Base-by-base conservation (phyloP, 192 early-diverging fungal genomes). In the Coemansia furcata region DNA sequence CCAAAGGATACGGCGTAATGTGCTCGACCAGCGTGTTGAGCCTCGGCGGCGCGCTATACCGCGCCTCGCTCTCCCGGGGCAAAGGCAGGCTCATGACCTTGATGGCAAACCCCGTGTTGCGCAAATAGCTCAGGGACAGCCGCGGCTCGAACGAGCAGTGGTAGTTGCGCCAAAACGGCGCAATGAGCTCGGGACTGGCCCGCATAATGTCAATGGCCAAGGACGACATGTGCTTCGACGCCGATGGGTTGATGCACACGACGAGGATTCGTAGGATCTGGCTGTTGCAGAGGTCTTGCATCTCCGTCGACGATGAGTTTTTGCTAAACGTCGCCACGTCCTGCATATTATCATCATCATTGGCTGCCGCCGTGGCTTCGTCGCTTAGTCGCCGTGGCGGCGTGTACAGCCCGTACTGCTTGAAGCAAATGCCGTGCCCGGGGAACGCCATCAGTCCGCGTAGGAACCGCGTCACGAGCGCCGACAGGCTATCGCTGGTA, bases 161-260 rank as follows among this genome's bases (percentile, higher is more conserved):
- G 46, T 63, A 70, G 69, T 60, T 70, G 39, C 73, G 76, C 81
- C 81, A 83, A 52, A 73, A 83, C 17, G 81, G 81, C 19, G 81
- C 81, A 38, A 78, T 63, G 23, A 83, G 76, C 67, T 83, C 81
- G 10, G 81, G 81, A 36, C 67, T 78, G 26, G 55, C 69, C 6
- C 73, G 69, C 64, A 83, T 23, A 39, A 83, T 67, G 14, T 72
- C 69, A 0, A 72, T 65, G 3, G 73, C 72, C 63, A 83, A 66
- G 6, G 74, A 72, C 0, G 66, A 61, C 69, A 72, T 71, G 6
- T 64, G 66, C 69, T 52, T 66, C 8, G 75, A 69, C 15, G 38
- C 50, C 3, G 68, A 62, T 2, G 80, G 76, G 23, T 69, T 63
- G 55, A 83, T 72, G 57, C 69, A 68, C 0, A 42, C 23, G 3